Base-by-base conservation (phyloP, 192 early-diverging fungal genomes). In the Backusella psychrophila region DNA sequence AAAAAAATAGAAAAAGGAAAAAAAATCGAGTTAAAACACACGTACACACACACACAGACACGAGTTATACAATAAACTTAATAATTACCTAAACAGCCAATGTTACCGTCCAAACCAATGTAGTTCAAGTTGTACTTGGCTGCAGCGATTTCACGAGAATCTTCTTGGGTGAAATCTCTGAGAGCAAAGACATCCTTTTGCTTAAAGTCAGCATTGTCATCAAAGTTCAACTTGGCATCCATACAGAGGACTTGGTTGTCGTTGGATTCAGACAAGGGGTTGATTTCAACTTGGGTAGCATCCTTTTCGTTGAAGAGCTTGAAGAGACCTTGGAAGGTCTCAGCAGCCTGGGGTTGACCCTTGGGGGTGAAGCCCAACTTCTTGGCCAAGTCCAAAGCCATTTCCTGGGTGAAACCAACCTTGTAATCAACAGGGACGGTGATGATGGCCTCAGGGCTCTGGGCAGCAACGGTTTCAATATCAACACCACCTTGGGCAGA, bases 171-270 rank as follows among this genome's bases (percentile, higher is more conserved):
- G 63, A 89, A 88, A 86, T 99, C 97, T 77, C 98, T 95, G 67
- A 97, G 90, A 23, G 78, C 86, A 82, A 94, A 94, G 35, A 97
- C 87, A 67, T 94, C 96, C 84, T 92, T 88, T 87, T 99, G 98
- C 78, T 96, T 92, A 91, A 97, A 98, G 66, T 95, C 94, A 78
- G 98, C 97, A 83, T 99, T 99, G 88, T 99, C 98, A 86, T 99
- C 98, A 83, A 98, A 98, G 79, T 95, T 96, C 85, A 98, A 91
- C 66, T 99, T 99, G 88, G 98, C 98, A 85, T 99, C 98, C 96
- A 99, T 98, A 89, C 95, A 78, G 71, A 84, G 76, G 44, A 80
- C 72, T 85, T 96, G 92, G 81, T 96, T 90, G 69, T 91, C 92
- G 34, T 89, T 86, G 21, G 96, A 90, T 85, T 99, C 96, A 41